These are phyloP conservation scores for Saturnispora bothae DNA, from an alignment of 805 yeast genomes.

Conservation along the genomic window DNA sequence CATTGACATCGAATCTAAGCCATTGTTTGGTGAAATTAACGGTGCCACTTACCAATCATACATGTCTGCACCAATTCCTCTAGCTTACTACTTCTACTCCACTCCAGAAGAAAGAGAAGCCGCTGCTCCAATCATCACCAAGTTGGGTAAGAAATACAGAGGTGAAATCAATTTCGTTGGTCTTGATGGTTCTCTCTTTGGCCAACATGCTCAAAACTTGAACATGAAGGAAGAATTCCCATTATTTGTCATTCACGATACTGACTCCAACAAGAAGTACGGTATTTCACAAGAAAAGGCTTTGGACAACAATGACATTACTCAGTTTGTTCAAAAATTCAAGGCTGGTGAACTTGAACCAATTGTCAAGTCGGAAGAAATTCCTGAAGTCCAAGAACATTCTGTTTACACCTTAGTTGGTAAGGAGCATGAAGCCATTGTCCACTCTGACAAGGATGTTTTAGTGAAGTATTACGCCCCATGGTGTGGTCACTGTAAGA, in stretches of 20 bases:
- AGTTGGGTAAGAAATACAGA: constrained; percentile 63
- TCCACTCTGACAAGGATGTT: constrained; percentile 56
- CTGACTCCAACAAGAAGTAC: constrained; percentile 58
- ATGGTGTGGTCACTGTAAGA: constrained; percentile 94
- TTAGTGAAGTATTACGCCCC: constrained; percentile 94
- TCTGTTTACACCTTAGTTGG: constrained; percentile 68
- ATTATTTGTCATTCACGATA: constrained; percentile 78
- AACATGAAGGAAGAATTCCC: constrained; percentile 84
- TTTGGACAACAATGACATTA: constrained; percentile 43
- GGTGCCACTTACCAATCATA: constrained; percentile 70
- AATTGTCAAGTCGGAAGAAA: constrained; percentile 71
- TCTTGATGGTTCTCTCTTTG: constrained; percentile 69
- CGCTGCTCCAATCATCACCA: constrained; percentile 40
- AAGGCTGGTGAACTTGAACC: constrained; percentile 58
- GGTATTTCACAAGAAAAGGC: constrained; percentile 54
- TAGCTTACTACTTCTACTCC: constrained; percentile 82
- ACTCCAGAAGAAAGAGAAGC: constrained; percentile 53
- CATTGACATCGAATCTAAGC: constrained; percentile 55
- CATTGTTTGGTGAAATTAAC: constrained; percentile 79
- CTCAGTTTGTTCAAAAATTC: constrained; percentile 53
- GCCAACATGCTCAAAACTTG: constrained; percentile 78
- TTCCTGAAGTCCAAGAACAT: constrained; percentile 74
- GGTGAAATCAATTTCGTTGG: constrained; percentile 83
- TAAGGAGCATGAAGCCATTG: constrained; percentile 63
- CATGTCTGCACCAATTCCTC: constrained; percentile 62